Evolutionary conservation across 257 asterid species (phyloP).

Genomic region (Salvia hispanica): DNA sequence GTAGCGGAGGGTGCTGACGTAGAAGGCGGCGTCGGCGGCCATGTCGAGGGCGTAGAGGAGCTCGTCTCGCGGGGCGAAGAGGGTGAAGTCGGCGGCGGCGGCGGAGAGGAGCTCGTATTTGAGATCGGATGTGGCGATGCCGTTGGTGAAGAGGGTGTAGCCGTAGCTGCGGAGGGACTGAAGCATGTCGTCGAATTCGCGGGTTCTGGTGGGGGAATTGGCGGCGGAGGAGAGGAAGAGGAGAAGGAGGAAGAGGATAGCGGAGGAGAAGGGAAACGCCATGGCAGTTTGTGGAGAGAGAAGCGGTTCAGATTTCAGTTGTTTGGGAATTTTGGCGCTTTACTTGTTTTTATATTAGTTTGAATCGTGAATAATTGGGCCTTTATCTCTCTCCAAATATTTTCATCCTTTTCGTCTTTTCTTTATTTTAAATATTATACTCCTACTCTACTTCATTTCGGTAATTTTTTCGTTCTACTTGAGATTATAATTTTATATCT

Average conservation of each 20-base stretch:
- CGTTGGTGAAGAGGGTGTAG: slow-evolving; percentile 64
- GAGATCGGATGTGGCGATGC: slow-evolving; percentile 61
- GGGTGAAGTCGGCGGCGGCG: slow-evolving; percentile 40
- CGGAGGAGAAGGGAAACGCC: slow-evolving; percentile 1
- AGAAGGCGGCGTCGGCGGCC: slow-evolving; percentile 53
- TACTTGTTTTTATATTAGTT: too few relatives aligned
- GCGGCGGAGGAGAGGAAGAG: slow-evolving; percentile 18
- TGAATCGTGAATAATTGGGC: too few relatives aligned
- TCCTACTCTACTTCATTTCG: too few relatives aligned
- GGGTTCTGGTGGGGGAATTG: slow-evolving; percentile 17
- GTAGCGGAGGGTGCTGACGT: slow-evolving; percentile 57
- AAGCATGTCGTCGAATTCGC: slow-evolving; percentile 40
- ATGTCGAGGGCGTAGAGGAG: slow-evolving; percentile 58
- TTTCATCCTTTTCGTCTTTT: neutral
- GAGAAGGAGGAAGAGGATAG: slow-evolving; percentile 11
- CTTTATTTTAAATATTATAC: too few relatives aligned
- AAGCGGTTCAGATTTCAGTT: slow-evolving; percentile 31
- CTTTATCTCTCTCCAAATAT: neutral
- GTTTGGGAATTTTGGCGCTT: slow-evolving; percentile 23
- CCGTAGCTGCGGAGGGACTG: slow-evolving; percentile 46
- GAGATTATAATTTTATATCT: too few relatives aligned
- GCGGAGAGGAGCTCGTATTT: slow-evolving; percentile 51
- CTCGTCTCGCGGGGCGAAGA: slow-evolving; percentile 56
- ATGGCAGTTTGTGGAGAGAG: slow-evolving; percentile 25
- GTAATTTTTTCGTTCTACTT: too few relatives aligned